Percentiles rank a stretch among this genome's conserved stretches.
phyloP scores from a whole-genome alignment of 208 protist genomes.

The Blastocrithidia nonstop region DNA sequence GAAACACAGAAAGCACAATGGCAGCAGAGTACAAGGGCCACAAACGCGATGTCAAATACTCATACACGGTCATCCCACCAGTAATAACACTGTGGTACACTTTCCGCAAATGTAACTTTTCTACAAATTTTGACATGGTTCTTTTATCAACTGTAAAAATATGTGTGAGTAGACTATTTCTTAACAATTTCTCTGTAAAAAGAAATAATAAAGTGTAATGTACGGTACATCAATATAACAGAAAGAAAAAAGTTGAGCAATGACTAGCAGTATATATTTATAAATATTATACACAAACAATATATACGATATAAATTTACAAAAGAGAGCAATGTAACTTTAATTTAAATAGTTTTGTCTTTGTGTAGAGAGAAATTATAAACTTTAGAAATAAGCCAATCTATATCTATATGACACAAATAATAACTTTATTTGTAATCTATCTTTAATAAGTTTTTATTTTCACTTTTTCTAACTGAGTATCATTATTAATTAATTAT shows the following conservation, averaged over 20 bases:
- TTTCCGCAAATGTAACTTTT: constrained; percentile 22
- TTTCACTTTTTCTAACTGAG: background rate
- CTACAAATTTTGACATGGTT: constrained; percentile 25
- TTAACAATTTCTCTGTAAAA: background rate
- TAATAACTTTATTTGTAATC: background rate
- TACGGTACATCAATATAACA: too few relatives aligned
- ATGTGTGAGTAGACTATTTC: background rate
- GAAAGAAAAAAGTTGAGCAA: background rate
- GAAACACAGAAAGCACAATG: constrained; percentile 55
- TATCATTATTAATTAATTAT: background rate
- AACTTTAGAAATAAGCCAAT: background rate
- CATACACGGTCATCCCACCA: constrained; percentile 16
- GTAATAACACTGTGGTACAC: constrained; percentile 9
- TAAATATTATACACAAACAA: too few relatives aligned
- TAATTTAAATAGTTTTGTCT: background rate
- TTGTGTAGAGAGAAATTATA: background rate
- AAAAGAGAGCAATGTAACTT: background rate
- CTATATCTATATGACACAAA: constrained; percentile 1
- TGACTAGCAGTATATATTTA: constrained; percentile 3
- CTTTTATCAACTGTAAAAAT: constrained; percentile 1
- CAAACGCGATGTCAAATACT: constrained; percentile 34
- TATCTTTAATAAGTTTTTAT: constrained; percentile 2
- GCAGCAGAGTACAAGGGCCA: constrained; percentile 72
- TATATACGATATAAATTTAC: too few relatives aligned
- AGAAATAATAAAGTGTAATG: background rate